These are phyloP conservation scores for Camelina laxa DNA, from an alignment of 345 rosid genomes.

Conservation along the genomic window DNA sequence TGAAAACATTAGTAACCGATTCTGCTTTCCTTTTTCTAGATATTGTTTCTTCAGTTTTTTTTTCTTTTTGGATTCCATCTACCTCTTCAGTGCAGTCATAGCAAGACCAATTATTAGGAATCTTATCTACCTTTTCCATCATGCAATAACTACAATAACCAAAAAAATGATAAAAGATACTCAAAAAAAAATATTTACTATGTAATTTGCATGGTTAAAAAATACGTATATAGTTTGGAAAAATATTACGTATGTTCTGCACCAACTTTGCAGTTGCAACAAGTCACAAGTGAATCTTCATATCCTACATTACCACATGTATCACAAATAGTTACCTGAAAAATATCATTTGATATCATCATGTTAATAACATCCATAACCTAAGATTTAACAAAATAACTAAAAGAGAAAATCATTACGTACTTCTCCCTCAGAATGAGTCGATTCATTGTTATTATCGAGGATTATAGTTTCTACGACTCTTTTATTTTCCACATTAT, in stretches of 20 bases:
- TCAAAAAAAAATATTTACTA: not conserved
- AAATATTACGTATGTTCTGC: slow-evolving; percentile 68
- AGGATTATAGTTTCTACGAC: not conserved
- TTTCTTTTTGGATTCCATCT: slow-evolving; percentile 25
- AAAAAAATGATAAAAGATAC: not conserved
- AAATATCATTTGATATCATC: not conserved
- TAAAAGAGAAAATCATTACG: not conserved
- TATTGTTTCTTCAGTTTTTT: not conserved
- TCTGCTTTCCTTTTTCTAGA: slow-evolving; percentile 24
- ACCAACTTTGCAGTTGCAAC: slow-evolving; percentile 59
- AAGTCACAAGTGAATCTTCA: slow-evolving; percentile 57
- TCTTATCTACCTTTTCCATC: slow-evolving; percentile 49
- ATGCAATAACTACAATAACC: slow-evolving; percentile 60
- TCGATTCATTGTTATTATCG: not conserved
- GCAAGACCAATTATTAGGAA: slow-evolving; percentile 60
- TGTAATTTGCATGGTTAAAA: not conserved
- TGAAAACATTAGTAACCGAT: not conserved
- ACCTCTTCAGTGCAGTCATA: slow-evolving; percentile 55
- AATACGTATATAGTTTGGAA: not conserved
- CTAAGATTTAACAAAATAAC: not conserved
- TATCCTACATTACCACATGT: slow-evolving; percentile 68
- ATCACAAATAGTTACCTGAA: slow-evolving; percentile 69
- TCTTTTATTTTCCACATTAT: not conserved
- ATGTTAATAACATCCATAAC: not conserved
- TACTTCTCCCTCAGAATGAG: not conserved